Evolutionary conservation across 495 filamentous ascomycete species (phyloP), one percentile per base, ranked within the genome.

Genomic region (Chaetomium cochliodes): DNA sequence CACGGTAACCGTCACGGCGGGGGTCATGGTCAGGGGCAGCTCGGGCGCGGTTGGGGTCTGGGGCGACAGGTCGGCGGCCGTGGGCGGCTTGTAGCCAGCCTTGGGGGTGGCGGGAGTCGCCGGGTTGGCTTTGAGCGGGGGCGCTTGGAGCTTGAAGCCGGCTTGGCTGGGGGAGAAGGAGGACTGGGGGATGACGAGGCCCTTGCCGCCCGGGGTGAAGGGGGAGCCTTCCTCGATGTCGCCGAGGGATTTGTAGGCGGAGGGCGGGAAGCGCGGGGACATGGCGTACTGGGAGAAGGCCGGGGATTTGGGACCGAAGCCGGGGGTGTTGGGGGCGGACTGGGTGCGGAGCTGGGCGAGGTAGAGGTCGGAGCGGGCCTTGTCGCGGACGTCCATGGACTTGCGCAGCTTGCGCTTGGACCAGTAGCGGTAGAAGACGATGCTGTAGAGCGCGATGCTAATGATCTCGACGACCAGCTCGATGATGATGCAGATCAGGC

Each of bases 351-450:
- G 86, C 72, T 98, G 94, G 52, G 93, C 94, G 59, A 98, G 91
- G 81, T 97, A 98, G 62, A 98, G 83, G 73, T 97, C 92, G 68
- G 88, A 91, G 63, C 94, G 90, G 68, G 94, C 94, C 71, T 88
- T 88, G 83, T 99, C 94, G 69, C 94, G 93, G 71, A 89, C 79
- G 76, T 96, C 90, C 93, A 99, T 98, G 58, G 91, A 91, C 80
- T 97, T 98, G 76, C 88, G 88, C 62, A 99, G 90, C 70, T 87
- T 86, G 73, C 91, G 89, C 83, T 99, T 99, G 63, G 90, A 90
- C 84, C 91, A 94, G 82, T 96, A 90, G 68, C 94, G 90, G 83
- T 94, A 98, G 81, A 97, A 96, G 74, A 96, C 87, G 73, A 97
- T 84, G 74, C 82, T 91, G 81, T 99, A 99, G 72, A 99, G 89